phyloP scores from a whole-genome alignment of 495 filamentous ascomycete genomes.

The Sordaria brevicollis region DNA sequence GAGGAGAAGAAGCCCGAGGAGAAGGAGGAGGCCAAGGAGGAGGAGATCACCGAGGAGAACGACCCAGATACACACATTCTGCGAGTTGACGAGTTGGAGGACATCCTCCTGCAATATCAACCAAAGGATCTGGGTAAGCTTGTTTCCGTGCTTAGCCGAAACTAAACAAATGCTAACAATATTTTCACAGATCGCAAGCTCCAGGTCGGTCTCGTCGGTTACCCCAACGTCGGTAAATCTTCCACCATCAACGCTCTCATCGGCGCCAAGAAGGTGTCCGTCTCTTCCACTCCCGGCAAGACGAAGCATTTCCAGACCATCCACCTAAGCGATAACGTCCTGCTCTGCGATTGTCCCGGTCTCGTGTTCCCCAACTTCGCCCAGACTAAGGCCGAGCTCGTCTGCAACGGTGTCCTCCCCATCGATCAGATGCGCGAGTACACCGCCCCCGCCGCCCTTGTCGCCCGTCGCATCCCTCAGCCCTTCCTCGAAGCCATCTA shows the following conservation, averaged over 20 bases:
- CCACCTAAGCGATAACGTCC: constrained; percentile 76
- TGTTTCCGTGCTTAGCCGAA: neutral
- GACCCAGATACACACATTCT: constrained; percentile 69
- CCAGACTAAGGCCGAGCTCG: constrained; percentile 90
- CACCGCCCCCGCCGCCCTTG: constrained; percentile 75
- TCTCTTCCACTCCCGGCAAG: constrained; percentile 94
- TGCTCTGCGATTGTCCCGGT: constrained; percentile 97
- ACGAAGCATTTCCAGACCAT: constrained; percentile 99
- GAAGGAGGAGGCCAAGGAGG: constrained; percentile 22
- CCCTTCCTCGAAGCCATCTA: constrained; percentile 84
- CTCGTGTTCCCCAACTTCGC: constrained; percentile 98
- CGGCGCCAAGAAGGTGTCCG: constrained; percentile 96
- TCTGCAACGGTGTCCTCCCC: constrained; percentile 89
- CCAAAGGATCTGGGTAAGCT: constrained; percentile 44
- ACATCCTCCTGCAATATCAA: constrained; percentile 69
- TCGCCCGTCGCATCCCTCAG: constrained; percentile 87
- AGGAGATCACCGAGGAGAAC: constrained; percentile 21
- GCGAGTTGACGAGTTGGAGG: constrained; percentile 84
- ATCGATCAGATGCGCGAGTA: constrained; percentile 96
- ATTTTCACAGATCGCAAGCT: constrained; percentile 50
- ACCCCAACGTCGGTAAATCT: constrained; percentile 98
- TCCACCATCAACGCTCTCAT: constrained; percentile 98
- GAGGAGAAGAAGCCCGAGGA: constrained; percentile 37
- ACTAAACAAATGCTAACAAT: neutral
- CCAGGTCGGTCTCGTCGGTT: constrained; percentile 88